Evolutionary conservation across 2,329 filamentous ascomycete genomes (phyloP), one percentile per base, ranked within the genome.

Genomic region (Hirsutella thompsonii): DNA sequence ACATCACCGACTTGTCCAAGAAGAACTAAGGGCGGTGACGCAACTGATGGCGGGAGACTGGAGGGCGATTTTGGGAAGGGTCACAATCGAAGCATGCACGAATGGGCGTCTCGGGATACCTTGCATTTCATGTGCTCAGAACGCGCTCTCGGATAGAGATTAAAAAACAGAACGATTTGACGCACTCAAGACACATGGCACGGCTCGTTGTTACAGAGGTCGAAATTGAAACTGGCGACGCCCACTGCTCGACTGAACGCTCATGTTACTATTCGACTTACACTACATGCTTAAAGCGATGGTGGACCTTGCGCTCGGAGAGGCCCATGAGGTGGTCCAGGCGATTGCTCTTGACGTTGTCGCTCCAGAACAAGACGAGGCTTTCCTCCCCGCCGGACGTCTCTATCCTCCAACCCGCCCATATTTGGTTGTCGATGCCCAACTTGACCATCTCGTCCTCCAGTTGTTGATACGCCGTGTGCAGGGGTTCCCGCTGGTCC

Each of bases 31-130:
- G 49, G 55, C 32, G 32, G 16, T 9, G 16, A 9, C 11, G 32
- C 32, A 16, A 18, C 16, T 9, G 6, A 34, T 3, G 32, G 32
- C 32, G 32, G n/a, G n/a, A 34, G 14, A 34, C 6, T n/a, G n/a
- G 30, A n/a, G 14, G 8, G 30, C 39, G 37, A 49, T 50, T 52
- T 44, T 42, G 40, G 43, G 51, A 52, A 49, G 46, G 53, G 51
- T 52, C 52, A 59, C 51, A 51, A 56, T 55, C 54, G 51, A 56
- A 38, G 26, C 51, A 58, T 58, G 57, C 62, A 68, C 62, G 57
- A 67, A 60, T 62, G 62, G 70, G 70, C 70, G 69, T 74, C 68
- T 68, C 63, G 66, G 68, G 65, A 68, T 67, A 68, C 63, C 64
- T 68, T 68, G 63, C 66, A 67, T 69, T 68, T 69, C 56, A 58